Percentiles rank a stretch among this genome's conserved stretches.
Evolutionary conservation across 2,329 filamentous ascomycete genomes (phyloP).

Genomic region (Teratosphaeriaceae sp.): DNA sequence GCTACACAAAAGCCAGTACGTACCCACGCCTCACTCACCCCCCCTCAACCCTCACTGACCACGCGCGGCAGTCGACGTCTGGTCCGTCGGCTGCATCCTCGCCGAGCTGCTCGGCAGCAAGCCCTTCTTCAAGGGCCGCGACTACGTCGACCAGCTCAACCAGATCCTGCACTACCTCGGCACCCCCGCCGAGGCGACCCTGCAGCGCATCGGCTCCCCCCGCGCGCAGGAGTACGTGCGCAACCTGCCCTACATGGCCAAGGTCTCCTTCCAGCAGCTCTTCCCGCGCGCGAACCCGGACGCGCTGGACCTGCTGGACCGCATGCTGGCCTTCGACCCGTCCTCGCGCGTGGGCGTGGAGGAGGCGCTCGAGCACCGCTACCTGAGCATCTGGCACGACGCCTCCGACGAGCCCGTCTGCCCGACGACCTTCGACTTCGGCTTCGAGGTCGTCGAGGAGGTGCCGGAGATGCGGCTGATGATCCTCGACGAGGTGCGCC

Average conservation of each 20-base stretch:
- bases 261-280: slow-evolving; percentile 78
- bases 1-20: slow-evolving; percentile 99
- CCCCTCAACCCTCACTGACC: neutral
- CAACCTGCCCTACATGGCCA: slow-evolving; percentile 55
- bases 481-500: slow-evolving; percentile 90
- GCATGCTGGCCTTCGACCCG: slow-evolving; percentile 96
- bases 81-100: slow-evolving; percentile 97
- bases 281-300: slow-evolving; percentile 96
- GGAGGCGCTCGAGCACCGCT: slow-evolving; percentile 90
- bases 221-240: slow-evolving; percentile 97
- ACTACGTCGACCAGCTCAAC: slow-evolving; percentile 99
- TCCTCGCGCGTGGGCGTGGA: slow-evolving; percentile 90
- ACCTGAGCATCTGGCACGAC: slow-evolving; percentile 97
- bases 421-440: slow-evolving; percentile 93
- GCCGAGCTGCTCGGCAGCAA: slow-evolving; percentile 92
- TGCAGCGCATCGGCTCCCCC: slow-evolving; percentile 87
- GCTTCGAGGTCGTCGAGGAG: slow-evolving; percentile 96
- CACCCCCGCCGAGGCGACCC: slow-evolving; percentile 90
- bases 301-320: slow-evolving; percentile 88
- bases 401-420: slow-evolving; percentile 91
- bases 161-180: slow-evolving; percentile 98
- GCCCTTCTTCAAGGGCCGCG: slow-evolving; percentile 97
- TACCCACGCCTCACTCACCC: slow-evolving; percentile 28
- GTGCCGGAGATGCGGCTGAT: slow-evolving; percentile 92
- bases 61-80: slow-evolving; percentile 74